Evolutionary conservation across 148 eudicot genomes (phyloP).

Genomic region (Polygonum aviculare): DNA sequence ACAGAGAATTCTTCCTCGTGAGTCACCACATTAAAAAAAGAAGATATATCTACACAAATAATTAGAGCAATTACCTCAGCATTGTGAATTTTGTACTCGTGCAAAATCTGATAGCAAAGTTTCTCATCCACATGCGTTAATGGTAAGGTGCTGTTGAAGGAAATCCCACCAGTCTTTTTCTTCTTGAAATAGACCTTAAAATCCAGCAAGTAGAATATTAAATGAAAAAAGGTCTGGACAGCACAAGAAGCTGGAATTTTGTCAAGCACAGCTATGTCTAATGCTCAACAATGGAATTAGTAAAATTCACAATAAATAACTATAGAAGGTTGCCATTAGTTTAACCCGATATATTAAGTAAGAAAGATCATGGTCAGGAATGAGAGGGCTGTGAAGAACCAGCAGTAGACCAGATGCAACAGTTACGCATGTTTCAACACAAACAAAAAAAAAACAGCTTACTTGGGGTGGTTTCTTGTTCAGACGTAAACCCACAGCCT

Average conservation of each 20-base stretch:
- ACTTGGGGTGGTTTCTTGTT: conserved; percentile 98
- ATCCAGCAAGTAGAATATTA: not conserved
- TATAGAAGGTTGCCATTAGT: not conserved
- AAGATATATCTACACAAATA: not conserved
- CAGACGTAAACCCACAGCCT: conserved; percentile 96
- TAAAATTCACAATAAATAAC: not conserved
- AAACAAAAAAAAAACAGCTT: conserved; percentile 11
- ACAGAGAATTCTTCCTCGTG: not conserved
- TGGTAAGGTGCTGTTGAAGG: conserved; percentile 80
- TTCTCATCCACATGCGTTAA: conserved; percentile 97
- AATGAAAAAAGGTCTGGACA: not conserved
- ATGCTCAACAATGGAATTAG: not conserved
- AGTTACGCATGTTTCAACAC: not conserved
- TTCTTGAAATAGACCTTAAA: conserved; percentile 87
- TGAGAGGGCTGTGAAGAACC: not conserved
- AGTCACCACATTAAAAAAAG: not conserved
- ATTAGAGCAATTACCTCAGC: conserved; percentile 61
- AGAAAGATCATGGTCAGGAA: not conserved
- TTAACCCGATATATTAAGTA: not conserved
- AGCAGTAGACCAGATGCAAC: not conserved
- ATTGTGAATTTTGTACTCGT: conserved; percentile 96
- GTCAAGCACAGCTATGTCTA: not conserved
- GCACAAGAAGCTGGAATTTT: not conserved
- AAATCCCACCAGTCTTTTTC: conserved; percentile 98
- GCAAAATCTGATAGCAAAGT: conserved; percentile 96